Evolutionary conservation across 2,329 filamentous ascomycete species (phyloP).

Genomic region (Lanzia echinophila): DNA sequence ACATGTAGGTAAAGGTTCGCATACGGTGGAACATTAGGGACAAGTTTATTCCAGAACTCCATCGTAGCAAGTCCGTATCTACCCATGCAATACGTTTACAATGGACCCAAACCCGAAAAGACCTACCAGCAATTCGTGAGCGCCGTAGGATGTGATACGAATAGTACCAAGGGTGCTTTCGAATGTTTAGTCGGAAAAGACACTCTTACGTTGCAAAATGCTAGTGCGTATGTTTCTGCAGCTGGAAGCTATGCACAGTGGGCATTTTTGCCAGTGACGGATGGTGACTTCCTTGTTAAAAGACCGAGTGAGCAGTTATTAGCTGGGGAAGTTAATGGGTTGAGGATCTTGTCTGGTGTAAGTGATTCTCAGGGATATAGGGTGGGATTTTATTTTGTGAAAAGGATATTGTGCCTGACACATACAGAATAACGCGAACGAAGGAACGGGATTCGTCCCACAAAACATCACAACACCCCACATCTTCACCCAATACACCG

Average conservation of each 20-base stretch:
- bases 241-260: slow-evolving; percentile 22
- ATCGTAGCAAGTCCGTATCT: slow-evolving; percentile 42
- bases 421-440: slow-evolving; percentile 44
- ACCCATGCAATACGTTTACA: slow-evolving; percentile 45
- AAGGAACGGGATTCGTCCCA: slow-evolving; percentile 40
- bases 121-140: slow-evolving; percentile 39
- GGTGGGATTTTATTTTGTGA: too few relatives aligned
- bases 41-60: slow-evolving; percentile 9
- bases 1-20: too few relatives aligned
- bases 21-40: slow-evolving; percentile 11
- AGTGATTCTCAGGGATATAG: neutral
- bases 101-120: slow-evolving; percentile 37
- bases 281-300: slow-evolving; percentile 29
- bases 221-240: slow-evolving; percentile 20
- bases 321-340: slow-evolving; percentile 28
- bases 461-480: slow-evolving; percentile 37
- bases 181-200: slow-evolving; percentile 27
- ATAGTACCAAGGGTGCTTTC: slow-evolving; percentile 29
- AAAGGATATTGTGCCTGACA: neutral
- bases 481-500: slow-evolving; percentile 36
- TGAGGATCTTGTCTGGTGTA: slow-evolving; percentile 18
- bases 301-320: slow-evolving; percentile 29
- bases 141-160: slow-evolving; percentile 33
- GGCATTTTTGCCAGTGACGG: slow-evolving; percentile 33
- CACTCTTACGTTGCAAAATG: slow-evolving; percentile 29